Percentiles rank a stretch among this genome's conserved stretches.
Evolutionary conservation across 2,329 filamentous ascomycete species (phyloP).

Genomic region (Plenodomus biglobosus): DNA sequence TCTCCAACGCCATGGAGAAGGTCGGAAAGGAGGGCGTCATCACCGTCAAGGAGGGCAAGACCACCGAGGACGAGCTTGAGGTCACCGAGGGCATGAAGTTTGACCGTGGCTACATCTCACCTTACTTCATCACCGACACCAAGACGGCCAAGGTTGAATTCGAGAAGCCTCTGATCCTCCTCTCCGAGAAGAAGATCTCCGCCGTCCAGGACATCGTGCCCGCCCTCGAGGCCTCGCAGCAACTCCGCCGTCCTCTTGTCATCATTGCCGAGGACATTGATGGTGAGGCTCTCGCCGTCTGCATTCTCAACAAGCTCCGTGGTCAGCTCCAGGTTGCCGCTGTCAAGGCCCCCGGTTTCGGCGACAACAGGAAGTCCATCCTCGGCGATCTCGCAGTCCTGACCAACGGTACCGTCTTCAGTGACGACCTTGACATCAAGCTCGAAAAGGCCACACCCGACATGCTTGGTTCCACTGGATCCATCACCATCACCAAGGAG

Average conservation of each 20-base stretch:
- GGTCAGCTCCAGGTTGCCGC: conserved; percentile 98
- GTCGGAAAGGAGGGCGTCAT: conserved; percentile 99
- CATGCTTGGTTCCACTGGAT: conserved; percentile 94
- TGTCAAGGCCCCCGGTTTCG: conserved; percentile 98
- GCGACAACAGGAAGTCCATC: conserved; percentile 99
- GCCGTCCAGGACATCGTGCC: conserved; percentile 98
- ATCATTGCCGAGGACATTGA: conserved; percentile 99
- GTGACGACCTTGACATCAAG: conserved; percentile 97
- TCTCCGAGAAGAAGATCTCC: conserved; percentile 99
- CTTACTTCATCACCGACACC: conserved; percentile 99
- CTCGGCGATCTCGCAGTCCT: conserved; percentile 94
- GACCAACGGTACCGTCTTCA: conserved; percentile 97
- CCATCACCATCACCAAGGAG: conserved; percentile 99
- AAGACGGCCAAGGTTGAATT: conserved; percentile 99
- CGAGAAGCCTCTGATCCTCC: conserved; percentile 97
- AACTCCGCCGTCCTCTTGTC: conserved; percentile 90
- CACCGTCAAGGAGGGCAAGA: conserved; percentile 99
- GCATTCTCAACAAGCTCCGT: conserved; percentile 99
- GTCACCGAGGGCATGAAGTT: conserved; percentile 99
- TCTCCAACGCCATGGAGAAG: conserved; percentile 99
- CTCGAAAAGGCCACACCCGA: conserved; percentile 96
- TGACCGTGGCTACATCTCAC: conserved; percentile 96
- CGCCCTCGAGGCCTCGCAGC: conserved; percentile 93
- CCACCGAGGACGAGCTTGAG: conserved; percentile 94
- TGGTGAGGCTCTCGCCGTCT: conserved; percentile 95